phyloP scores from a whole-genome alignment of 208 protist genomes.

The Spongospora subterranea region DNA sequence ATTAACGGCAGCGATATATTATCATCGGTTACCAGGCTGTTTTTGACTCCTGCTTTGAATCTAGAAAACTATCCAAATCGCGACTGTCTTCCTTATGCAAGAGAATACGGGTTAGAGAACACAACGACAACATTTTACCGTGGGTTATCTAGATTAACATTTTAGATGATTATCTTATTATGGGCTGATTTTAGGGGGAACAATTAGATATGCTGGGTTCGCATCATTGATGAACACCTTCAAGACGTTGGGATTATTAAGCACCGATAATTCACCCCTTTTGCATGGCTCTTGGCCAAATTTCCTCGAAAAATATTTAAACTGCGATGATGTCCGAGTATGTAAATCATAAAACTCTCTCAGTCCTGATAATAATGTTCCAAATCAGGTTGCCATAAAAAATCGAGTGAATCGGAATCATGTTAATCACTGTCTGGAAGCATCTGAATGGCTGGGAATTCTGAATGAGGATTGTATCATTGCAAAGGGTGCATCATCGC shows the following conservation, averaged over 20 bases:
- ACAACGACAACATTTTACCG: not conserved
- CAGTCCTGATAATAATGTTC: not conserved
- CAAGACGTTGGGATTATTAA: not conserved
- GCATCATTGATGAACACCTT: not conserved
- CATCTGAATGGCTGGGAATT: slow-evolving; percentile 27
- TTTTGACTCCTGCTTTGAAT: slow-evolving; percentile 24
- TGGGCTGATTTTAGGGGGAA: not conserved
- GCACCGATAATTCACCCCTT: not conserved
- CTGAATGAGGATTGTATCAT: not conserved
- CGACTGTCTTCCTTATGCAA: slow-evolving; percentile 17
- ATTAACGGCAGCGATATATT: slow-evolving; percentile 21
- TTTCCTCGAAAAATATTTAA: not conserved
- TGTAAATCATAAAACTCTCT: not conserved
- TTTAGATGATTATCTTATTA: not conserved
- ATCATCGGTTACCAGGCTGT: not conserved
- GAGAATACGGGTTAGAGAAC: slow-evolving; percentile 32
- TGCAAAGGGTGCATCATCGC: not conserved
- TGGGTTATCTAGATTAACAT: not conserved
- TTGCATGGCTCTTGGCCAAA: not conserved
- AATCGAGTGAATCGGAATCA: not conserved
- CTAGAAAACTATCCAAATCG: slow-evolving; percentile 44
- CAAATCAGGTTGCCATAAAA: not conserved
- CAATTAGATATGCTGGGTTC: slow-evolving; percentile 26
- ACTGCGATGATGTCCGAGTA: not conserved
- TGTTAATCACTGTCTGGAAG: not conserved